phyloP scores from a whole-genome alignment of 768 basidiomycete species.

The Termitomyces sp. region DNA sequence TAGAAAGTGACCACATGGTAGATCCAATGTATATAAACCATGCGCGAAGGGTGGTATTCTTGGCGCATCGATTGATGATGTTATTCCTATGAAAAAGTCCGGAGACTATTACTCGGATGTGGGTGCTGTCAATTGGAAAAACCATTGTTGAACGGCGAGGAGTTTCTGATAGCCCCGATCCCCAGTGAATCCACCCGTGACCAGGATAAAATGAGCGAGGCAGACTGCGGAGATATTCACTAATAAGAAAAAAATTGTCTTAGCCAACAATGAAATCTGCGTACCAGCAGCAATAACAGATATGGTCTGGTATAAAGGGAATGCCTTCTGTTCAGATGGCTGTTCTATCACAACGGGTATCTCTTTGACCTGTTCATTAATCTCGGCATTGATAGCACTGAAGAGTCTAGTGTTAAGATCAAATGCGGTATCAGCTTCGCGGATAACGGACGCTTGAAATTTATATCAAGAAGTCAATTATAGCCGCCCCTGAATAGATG shows the following conservation, averaged over 20 bases:
- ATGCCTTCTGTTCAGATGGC: conserved; percentile 17
- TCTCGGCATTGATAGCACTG: conserved; percentile 23
- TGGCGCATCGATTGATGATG: too few species aligned
- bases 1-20: background rate
- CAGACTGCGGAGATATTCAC: conserved; percentile 28
- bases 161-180: conserved; percentile 41
- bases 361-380: conserved; percentile 15
- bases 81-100: too few species aligned
- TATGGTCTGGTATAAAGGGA: conserved; percentile 27
- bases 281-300: conserved; percentile 30
- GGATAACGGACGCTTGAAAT: conserved; percentile 33
- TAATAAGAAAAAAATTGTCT: background rate
- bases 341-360: conserved; percentile 8
- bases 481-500: background rate
- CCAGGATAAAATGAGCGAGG: conserved; percentile 43
- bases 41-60: background rate
- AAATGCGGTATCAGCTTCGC: conserved; percentile 48
- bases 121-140: conserved; percentile 13
- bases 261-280: conserved; percentile 1
- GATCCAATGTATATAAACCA: background rate
- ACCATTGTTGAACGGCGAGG: conserved; percentile 34
- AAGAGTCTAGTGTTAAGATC: conserved; percentile 44
- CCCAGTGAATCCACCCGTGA: conserved; percentile 42
- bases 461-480: background rate
- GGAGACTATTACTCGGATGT: background rate